Percentiles rank a stretch among this genome's conserved stretches.
These are phyloP conservation scores for Trypanosoma congolense DNA, from an alignment of 208 protist species.

Conservation along the genomic window DNA sequence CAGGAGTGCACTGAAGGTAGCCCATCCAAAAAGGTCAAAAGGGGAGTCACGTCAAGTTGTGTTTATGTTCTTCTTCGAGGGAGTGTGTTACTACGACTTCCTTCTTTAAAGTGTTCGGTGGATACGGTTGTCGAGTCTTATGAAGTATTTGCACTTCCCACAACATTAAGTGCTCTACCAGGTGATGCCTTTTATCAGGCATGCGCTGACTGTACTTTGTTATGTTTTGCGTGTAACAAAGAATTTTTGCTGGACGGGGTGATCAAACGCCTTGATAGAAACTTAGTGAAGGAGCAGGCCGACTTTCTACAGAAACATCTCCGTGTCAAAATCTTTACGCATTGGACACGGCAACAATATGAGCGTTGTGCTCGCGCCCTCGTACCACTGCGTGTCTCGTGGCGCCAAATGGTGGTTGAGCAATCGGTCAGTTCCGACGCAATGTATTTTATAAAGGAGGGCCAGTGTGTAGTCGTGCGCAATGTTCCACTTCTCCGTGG, in stretches of 20 bases:
- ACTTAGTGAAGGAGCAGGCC: constrained; percentile 26
- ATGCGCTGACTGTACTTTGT: constrained; percentile 34
- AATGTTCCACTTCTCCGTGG: constrained; percentile 20
- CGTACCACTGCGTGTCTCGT: constrained; percentile 46
- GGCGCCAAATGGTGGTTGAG: constrained; percentile 40
- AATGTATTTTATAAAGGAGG: constrained; percentile 62
- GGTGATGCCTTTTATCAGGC: constrained; percentile 49
- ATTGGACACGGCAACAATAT: constrained; percentile 21
- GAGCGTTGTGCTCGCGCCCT: constrained; percentile 26
- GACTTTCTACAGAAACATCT: constrained; percentile 36
- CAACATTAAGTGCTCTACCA: constrained; percentile 45
- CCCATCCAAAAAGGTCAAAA: background rate
- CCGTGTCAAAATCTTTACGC: constrained; percentile 25
- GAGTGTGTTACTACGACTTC: constrained; percentile 22
- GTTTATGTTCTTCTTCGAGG: constrained; percentile 44
- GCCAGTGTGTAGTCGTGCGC: constrained; percentile 43
- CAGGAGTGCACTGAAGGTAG: background rate
- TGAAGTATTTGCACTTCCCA: constrained; percentile 48
- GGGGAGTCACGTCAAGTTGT: constrained; percentile 3
- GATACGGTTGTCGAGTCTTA: constrained; percentile 43
- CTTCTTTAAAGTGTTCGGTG: constrained; percentile 23
- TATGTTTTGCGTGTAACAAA: constrained; percentile 21
- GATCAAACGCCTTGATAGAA: constrained; percentile 27
- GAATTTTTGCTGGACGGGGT: constrained; percentile 26
- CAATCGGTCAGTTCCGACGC: constrained; percentile 50